Percentiles rank a stretch among this genome's conserved stretches.
Conservation (phyloP, 2,329 filamentous ascomycete genomes). For the Penicillium sp. region DNA sequence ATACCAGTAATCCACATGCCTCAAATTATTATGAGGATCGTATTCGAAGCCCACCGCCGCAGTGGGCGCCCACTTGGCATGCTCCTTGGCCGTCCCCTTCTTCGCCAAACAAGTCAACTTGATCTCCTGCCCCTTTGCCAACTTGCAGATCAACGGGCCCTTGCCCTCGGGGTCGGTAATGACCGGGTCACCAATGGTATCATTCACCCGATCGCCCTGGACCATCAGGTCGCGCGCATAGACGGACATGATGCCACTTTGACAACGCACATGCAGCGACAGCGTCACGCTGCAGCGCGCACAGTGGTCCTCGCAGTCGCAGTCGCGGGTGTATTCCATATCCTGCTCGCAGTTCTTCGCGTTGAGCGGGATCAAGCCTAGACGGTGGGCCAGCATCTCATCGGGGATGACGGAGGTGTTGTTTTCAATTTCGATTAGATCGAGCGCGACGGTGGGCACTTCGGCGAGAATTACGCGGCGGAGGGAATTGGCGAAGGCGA, state of each 20-base stretch:
- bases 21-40: slow-evolving; percentile 93
- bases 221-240: slow-evolving; percentile 88
- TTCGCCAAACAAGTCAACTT: slow-evolving; percentile 91
- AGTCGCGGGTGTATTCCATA: slow-evolving; percentile 86
- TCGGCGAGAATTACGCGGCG: slow-evolving; percentile 90
- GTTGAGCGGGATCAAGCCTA: slow-evolving; percentile 86
- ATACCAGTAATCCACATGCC: slow-evolving; percentile 92
- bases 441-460: slow-evolving; percentile 91
- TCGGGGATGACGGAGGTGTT: slow-evolving; percentile 97
- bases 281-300: slow-evolving; percentile 87
- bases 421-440: slow-evolving; percentile 86
- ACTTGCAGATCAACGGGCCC: slow-evolving; percentile 85
- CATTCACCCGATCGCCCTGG: slow-evolving; percentile 68
- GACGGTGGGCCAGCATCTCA: slow-evolving; percentile 90
- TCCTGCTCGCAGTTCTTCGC: slow-evolving; percentile 78
- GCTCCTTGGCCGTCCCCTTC: slow-evolving; percentile 98
- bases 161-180: slow-evolving; percentile 79
- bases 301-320: slow-evolving; percentile 95
- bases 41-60: slow-evolving; percentile 96
- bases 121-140: slow-evolving; percentile 86
- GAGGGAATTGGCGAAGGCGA: slow-evolving; percentile 89
- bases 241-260: slow-evolving; percentile 85
- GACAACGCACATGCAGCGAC: slow-evolving; percentile 82
- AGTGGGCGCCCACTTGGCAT: slow-evolving; percentile 95
- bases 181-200: slow-evolving; percentile 76